Evolutionary conservation across 257 asterid genomes (phyloP).

Genomic region (Solanum bulbocastanum): DNA sequence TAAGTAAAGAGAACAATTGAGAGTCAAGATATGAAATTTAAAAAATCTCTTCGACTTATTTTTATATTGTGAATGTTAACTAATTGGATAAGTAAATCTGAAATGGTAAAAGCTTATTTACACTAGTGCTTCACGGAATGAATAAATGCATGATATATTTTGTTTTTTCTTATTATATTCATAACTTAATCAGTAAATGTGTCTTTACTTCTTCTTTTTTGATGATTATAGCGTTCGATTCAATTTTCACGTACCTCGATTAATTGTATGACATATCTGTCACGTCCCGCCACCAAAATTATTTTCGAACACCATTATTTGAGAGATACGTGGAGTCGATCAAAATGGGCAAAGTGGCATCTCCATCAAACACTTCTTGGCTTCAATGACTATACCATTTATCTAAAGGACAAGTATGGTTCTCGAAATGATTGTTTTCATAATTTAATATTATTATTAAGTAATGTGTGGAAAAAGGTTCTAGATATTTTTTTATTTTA

Average conservation of each 20-base stretch:
- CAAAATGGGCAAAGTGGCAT: background rate
- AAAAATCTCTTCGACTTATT: background rate
- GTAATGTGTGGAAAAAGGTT: background rate
- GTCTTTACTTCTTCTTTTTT: background rate
- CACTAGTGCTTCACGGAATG: background rate
- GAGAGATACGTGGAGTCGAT: background rate
- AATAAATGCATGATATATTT: no score
- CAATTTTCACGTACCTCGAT: rapidly evolving
- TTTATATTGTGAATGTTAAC: no score
- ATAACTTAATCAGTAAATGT: no score
- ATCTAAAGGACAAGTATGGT: background rate
- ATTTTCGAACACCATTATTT: background rate
- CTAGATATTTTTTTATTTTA: background rate
- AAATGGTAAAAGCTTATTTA: no score
- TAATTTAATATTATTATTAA: background rate
- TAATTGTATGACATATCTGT: no score
- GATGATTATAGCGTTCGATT: rapidly evolving
- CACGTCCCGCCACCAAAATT: no score
- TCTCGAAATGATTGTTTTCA: background rate
- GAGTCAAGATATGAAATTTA: background rate
- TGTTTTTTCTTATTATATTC: rapidly evolving
- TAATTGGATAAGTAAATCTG: no score
- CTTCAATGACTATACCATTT: background rate
- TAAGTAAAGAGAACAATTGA: background rate
- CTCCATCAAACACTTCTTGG: background rate